These are phyloP conservation scores for Fusarium guadeloupense DNA, from an alignment of 2,329 filamentous ascomycete species.

Conservation along the genomic window DNA sequence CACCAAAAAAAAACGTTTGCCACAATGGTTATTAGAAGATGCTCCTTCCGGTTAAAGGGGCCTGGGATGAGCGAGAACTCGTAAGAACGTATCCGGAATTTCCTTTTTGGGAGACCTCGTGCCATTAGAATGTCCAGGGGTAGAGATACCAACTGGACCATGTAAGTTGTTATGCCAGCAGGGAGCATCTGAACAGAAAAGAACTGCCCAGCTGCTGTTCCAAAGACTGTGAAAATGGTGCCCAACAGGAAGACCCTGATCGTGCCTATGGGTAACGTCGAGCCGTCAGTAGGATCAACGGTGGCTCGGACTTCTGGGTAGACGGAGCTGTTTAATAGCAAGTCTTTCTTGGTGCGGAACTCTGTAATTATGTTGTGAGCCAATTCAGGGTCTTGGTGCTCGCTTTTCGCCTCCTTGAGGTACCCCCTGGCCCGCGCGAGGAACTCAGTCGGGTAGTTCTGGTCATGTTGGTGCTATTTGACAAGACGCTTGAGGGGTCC, in stretches of 20 bases:
- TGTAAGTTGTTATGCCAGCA: conserved; percentile 52
- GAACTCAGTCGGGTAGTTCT: conserved; percentile 56
- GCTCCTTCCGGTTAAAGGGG: conserved; percentile 63
- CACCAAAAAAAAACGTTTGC: conserved; percentile 59
- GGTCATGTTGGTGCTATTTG: conserved; percentile 55
- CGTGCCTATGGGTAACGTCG: conserved; percentile 52
- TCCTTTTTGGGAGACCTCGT: conserved; percentile 19
- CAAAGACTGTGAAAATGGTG: conserved; percentile 46
- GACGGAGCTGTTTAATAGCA: conserved; percentile 49
- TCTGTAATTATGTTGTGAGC: conserved; percentile 31
- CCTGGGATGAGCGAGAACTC: conserved; percentile 56
- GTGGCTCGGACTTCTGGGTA: conserved; percentile 57
- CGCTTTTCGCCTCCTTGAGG: conserved; percentile 38
- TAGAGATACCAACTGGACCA: conserved; percentile 53
- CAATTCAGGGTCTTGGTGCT: conserved; percentile 19
- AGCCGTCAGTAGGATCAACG: conserved; percentile 55
- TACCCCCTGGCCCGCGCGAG: conserved; percentile 54
- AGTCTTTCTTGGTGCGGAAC: conserved; percentile 33
- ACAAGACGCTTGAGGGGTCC: conserved; percentile 42
- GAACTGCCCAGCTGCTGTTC: conserved; percentile 46
- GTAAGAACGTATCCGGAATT: conserved; percentile 3
- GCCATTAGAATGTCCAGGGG: conserved; percentile 51
- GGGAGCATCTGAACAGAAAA: conserved; percentile 54
- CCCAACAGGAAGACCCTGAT: conserved; percentile 53
- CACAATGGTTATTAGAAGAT: conserved; percentile 64